Evolutionary conservation across 805 yeast species (phyloP), one percentile per base, ranked within the genome.

Genomic region (Candida adriatica): DNA sequence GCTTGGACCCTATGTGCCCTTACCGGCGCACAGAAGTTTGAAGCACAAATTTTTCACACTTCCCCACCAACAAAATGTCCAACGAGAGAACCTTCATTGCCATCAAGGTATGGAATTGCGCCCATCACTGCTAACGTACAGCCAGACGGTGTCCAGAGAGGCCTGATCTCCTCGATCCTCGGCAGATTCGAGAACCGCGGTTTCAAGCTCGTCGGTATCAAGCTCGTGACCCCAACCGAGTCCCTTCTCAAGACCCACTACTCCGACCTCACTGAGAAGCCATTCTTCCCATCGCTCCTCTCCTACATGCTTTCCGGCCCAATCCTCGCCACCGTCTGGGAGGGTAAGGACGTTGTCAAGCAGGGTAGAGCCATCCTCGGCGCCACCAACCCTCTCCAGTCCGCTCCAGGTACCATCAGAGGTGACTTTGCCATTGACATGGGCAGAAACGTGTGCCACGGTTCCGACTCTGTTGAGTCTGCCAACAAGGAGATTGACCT

Each of bases 61-160:
- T n/a, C n/a, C n/a, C n/a, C n/a, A n/a, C n/a, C n/a, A n/a, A n/a
- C n/a, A 42, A 37, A 43, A 51, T 51, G 56, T 51, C 56, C 33
- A 56, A 53, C 56, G 94, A 83, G 69, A 81, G 94, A 81, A 83
- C 94, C 59, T 83, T 83, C 62, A 83, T 83, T 70, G 94, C 94
- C 49, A 79, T 83, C 59, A 83, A 83, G 41, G 45, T 41, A 31
- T 3, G 45, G 33, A 9, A 9, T 16, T 18, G 6, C 16, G 21
- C 13, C 3, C 10, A 6, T 15, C 18, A n/a, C n/a, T n/a, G n/a
- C n/a, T n/a, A n/a, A n/a, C n/a, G n/a, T 18, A 28, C 34, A 64
- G 79, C 99, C 99, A 69, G 99, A 92, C 69, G 99, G 97, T 70
- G 97, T 92, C 75, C 97, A 92, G 76, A 86, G 99, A 73, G 97